phyloP scores from a whole-genome alignment of 805 yeast species.

The Hemisphaericaspora nanyangensis region DNA sequence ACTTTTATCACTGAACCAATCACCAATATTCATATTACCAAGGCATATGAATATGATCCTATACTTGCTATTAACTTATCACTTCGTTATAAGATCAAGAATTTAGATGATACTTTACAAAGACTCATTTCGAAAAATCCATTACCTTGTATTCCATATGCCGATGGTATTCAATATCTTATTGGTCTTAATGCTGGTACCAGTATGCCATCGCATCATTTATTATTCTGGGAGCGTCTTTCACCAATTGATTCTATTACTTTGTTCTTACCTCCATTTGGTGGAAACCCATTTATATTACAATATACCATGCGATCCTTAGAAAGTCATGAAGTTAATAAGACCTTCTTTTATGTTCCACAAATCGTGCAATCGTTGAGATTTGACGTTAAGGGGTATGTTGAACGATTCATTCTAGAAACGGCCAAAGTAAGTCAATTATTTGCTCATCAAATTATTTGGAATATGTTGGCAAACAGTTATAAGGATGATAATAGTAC shows the following conservation, averaged over 20 bases:
- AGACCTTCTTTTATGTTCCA: conserved; percentile 95
- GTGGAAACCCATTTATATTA: conserved; percentile 58
- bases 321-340: conserved; percentile 80
- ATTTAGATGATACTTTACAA: conserved; percentile 37
- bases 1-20: conserved; percentile 28
- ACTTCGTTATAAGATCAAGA: conserved; percentile 48
- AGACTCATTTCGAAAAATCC: conserved; percentile 55
- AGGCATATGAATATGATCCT: conserved; percentile 68
- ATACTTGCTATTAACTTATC: conserved; percentile 68
- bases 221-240: conserved; percentile 69
- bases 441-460: conserved; percentile 95
- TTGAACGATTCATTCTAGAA: conserved; percentile 82
- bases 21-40: conserved; percentile 40
- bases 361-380: conserved; percentile 93
- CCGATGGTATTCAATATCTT: conserved; percentile 58
- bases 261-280: conserved; percentile 72
- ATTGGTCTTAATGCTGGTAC: conserved; percentile 36
- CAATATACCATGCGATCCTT: conserved; percentile 90
- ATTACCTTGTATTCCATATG: conserved; percentile 48
- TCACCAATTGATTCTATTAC: conserved; percentile 84
- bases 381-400: conserved; percentile 79
- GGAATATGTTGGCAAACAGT: conserved; percentile 96
- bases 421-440: conserved; percentile 87
- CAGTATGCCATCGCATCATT: conserved; percentile 35
- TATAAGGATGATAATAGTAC: conserved; percentile 85